A percentile compares a stretch with the other conserved stretches of the same genome.
These are phyloP conservation scores for Alternaria conjuncta DNA, from an alignment of 2,329 filamentous ascomycete species.

Conservation along the genomic window DNA sequence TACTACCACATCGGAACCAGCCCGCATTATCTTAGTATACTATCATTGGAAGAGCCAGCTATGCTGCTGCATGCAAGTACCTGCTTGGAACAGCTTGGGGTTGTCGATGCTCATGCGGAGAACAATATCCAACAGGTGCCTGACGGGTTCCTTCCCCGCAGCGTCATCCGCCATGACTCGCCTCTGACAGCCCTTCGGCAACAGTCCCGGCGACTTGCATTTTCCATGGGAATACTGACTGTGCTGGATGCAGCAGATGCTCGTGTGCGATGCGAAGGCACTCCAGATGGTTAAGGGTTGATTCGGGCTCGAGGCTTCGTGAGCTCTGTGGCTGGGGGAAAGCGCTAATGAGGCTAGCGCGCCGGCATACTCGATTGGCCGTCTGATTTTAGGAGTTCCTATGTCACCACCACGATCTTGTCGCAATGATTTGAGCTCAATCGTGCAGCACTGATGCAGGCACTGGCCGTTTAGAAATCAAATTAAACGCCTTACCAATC, in stretches of 20 bases:
- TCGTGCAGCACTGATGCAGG: too few species aligned
- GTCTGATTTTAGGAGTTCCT: background rate
- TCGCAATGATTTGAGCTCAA: background rate
- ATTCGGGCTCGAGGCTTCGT: background rate
- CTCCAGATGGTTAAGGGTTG: too few species aligned
- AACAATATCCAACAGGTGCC: constrained; percentile 31
- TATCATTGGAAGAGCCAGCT: background rate
- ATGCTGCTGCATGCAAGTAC: constrained; percentile 2
- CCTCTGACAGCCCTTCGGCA: constrained; percentile 2
- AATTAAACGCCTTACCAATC: too few species aligned
- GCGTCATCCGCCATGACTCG: constrained; percentile 32
- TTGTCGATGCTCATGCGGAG: constrained; percentile 23
- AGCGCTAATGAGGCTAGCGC: background rate
- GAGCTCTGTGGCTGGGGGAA: background rate
- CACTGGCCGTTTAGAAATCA: too few species aligned
- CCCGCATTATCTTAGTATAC: background rate
- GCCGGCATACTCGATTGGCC: background rate
- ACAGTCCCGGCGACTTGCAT: background rate
- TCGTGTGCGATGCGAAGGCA: background rate
- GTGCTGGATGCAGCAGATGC: background rate
- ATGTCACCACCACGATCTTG: background rate
- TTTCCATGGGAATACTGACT: too few species aligned
- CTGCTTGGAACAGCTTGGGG: background rate
- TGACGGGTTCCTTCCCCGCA: constrained; percentile 28
- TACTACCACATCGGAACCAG: background rate